Evolutionary conservation across 768 basidiomycete species (phyloP).

Genomic region (Mycena belliarum): DNA sequence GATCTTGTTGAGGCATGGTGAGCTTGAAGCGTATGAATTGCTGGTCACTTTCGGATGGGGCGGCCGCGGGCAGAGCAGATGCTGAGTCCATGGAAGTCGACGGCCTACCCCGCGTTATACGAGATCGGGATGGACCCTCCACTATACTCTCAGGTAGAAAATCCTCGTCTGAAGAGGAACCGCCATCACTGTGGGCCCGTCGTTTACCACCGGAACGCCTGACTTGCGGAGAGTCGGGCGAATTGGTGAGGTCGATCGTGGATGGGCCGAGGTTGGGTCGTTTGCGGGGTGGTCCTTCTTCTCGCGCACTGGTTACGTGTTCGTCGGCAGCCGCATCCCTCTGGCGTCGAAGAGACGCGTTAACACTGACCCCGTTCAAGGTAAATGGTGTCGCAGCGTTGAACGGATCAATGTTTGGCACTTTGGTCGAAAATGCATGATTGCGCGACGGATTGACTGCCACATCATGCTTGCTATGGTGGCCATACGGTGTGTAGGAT

Average conservation of each 20-base stretch:
- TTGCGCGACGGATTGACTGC: constrained; percentile 4
- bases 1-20: constrained; percentile 54
- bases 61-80: constrained; percentile 28
- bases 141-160: constrained; percentile 53
- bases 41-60: constrained; percentile 30
- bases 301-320: constrained; percentile 42
- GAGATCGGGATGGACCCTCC: constrained; percentile 48
- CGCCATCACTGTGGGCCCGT: constrained; percentile 35
- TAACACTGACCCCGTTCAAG: constrained; percentile 37
- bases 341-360: constrained; percentile 59
- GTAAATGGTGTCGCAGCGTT: constrained; percentile 61
- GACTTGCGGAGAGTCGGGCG: constrained; percentile 62
- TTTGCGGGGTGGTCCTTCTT: constrained; percentile 73
- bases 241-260: constrained; percentile 40
- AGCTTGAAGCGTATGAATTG: constrained; percentile 62
- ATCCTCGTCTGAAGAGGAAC: constrained; percentile 71
- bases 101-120: constrained; percentile 53
- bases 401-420: constrained; percentile 48
- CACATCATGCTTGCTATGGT: constrained; percentile 42
- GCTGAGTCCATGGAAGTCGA: constrained; percentile 17
- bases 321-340: constrained; percentile 36
- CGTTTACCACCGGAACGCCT: constrained; percentile 53
- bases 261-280: constrained; percentile 59
- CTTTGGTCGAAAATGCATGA: constrained; percentile 35
- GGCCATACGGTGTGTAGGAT: constrained; percentile 41